Conservation (phyloP, 208 protist species). For the Acanthamoeba royreba region DNA sequence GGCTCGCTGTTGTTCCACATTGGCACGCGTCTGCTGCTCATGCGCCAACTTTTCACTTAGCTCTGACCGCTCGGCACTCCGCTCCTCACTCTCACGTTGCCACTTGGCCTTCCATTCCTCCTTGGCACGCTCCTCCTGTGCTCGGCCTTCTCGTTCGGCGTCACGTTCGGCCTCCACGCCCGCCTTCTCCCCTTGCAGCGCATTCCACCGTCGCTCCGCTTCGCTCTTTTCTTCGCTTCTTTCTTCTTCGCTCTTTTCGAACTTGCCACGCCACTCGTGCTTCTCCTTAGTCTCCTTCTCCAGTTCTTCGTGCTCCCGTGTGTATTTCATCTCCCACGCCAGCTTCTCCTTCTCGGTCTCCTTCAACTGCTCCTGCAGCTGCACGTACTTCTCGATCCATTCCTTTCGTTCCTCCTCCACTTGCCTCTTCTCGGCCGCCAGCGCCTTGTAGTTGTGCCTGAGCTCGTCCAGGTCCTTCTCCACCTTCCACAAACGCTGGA, state of each 20-base stretch:
- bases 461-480: neutral
- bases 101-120: neutral
- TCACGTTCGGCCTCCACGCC: neutral
- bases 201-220: neutral
- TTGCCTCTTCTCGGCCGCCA: neutral
- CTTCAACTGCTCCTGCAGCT: neutral
- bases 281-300: neutral
- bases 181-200: neutral
- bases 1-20: neutral
- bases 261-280: neutral
- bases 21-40: neutral
- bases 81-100: neutral
- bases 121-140: neutral
- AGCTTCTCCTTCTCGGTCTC: neutral
- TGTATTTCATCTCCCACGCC: neutral
- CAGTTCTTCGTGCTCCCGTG: neutral
- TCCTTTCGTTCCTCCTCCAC: neutral
- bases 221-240: neutral
- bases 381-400: neutral
- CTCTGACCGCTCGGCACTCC: neutral
- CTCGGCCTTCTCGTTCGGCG: neutral
- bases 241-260: slow-evolving; percentile 17
- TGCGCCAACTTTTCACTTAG: neutral
- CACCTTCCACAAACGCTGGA: neutral
- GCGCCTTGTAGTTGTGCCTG: neutral